Evolutionary conservation across 1,284 basidiomycete genomes (phyloP).

Genomic region (Waitea zeae): DNA sequence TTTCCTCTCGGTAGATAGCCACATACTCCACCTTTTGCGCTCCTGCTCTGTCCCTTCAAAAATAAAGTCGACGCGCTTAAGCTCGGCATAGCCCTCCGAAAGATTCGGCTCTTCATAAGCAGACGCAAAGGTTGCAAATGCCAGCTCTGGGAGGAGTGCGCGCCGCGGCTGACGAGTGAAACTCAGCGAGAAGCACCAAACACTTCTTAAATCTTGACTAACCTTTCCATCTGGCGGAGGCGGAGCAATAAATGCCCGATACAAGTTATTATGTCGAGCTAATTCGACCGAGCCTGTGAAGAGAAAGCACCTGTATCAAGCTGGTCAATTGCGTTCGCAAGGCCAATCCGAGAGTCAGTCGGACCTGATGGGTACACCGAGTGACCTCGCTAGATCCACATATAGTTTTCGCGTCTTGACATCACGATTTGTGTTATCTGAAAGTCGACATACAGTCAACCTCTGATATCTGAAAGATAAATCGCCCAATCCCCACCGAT

Average conservation of each 20-base stretch:
- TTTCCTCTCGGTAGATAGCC: too few relatives aligned
- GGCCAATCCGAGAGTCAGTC: too few relatives aligned
- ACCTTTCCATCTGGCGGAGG: too few relatives aligned
- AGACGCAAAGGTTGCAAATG: constrained; percentile 41
- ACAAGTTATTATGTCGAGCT: constrained; percentile 83
- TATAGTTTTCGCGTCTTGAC: constrained; percentile 65
- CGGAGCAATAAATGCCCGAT: constrained; percentile 51
- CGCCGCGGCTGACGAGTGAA: constrained; percentile 23
- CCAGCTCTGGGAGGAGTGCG: constrained; percentile 43
- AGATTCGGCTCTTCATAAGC: constrained; percentile 48
- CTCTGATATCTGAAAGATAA: too few relatives aligned
- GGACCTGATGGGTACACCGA: constrained; percentile 39
- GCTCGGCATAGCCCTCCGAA: constrained; percentile 61
- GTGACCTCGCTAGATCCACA: constrained; percentile 41
- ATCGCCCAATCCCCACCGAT: too few relatives aligned
- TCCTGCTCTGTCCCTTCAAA: constrained; percentile 66
- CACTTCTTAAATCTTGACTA: not conserved
- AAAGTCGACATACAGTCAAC: too few relatives aligned
- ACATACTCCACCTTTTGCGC: constrained; percentile 56
- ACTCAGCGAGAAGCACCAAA: constrained; percentile 13
- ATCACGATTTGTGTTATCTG: too few relatives aligned
- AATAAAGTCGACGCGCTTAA: constrained; percentile 62
- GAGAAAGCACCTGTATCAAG: constrained; percentile 44
- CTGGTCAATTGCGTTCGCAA: not conserved
- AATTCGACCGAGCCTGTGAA: constrained; percentile 62